phyloP scores from a whole-genome alignment of 2,329 filamentous ascomycete species.

The Akanthomyces muscarius region DNA sequence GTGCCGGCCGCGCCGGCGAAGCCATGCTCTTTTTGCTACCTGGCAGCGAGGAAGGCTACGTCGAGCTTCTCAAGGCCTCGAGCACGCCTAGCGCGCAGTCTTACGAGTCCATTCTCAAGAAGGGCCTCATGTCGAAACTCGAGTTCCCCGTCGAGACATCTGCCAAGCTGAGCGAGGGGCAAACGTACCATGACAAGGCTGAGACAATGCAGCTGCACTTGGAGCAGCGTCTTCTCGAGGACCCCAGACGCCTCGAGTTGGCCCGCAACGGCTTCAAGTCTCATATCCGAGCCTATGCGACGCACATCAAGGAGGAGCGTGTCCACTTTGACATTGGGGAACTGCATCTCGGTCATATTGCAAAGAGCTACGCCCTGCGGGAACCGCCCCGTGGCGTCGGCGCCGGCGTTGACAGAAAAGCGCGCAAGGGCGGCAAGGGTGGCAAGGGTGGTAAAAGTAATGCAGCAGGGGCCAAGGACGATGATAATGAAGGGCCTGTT shows the following conservation, averaged over 20 bases:
- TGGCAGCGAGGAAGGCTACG: constrained; percentile 87
- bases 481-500: constrained; percentile 36
- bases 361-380: constrained; percentile 86
- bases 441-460: constrained; percentile 8
- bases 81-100: constrained; percentile 46
- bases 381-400: constrained; percentile 85
- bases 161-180: constrained; percentile 37
- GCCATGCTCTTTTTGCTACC: constrained; percentile 88
- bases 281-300: constrained; percentile 91
- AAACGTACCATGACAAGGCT: constrained; percentile 47
- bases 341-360: constrained; percentile 86
- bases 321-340: constrained; percentile 87
- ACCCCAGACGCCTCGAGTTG: constrained; percentile 68
- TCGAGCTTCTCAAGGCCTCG: constrained; percentile 61
- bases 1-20: constrained; percentile 82
- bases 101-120: constrained; percentile 57
- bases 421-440: constrained; percentile 23
- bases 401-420: constrained; percentile 47
- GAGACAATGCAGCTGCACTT: constrained; percentile 57
- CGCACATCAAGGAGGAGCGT: constrained; percentile 81
- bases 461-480: constrained; percentile 33
- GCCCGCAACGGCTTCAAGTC: constrained; percentile 84
- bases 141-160: constrained; percentile 69
- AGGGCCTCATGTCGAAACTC: constrained; percentile 59
- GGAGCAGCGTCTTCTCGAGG: constrained; percentile 56